Conservation (phyloP, 2,329 filamentous ascomycete genomes). For the Capronia americana region DNA sequence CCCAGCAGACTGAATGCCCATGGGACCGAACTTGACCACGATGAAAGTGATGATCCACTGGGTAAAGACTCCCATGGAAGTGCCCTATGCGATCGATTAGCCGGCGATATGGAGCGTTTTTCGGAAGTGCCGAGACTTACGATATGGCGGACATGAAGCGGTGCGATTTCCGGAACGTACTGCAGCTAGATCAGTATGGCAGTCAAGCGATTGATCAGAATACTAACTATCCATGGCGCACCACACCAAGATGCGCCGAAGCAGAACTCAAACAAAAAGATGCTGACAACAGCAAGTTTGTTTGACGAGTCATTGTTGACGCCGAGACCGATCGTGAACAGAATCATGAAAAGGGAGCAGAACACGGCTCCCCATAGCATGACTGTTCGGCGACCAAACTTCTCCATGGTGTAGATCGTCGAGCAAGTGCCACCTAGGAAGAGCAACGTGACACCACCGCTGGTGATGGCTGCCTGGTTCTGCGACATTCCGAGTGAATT, state of each 20-base stretch:
- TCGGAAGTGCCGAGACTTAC: conserved; percentile 39
- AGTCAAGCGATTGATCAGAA: too few species aligned
- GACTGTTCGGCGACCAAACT: conserved; percentile 25
- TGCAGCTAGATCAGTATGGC: not conserved
- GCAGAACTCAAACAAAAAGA: conserved; percentile 31
- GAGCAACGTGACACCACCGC: conserved; percentile 29
- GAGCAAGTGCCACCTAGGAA: conserved; percentile 32
- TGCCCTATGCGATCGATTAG: conserved; percentile 48
- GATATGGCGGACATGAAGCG: conserved; percentile 58
- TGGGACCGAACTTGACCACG: conserved; percentile 34
- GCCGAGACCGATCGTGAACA: conserved; percentile 32
- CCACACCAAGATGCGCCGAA: conserved; percentile 32
- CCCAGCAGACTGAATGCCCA: conserved; percentile 44
- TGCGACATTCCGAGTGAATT: conserved; percentile 37
- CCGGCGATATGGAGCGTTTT: not conserved
- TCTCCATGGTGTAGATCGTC: conserved; percentile 33
- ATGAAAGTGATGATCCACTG: conserved; percentile 50
- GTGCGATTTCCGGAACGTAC: conserved; percentile 59
- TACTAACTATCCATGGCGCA: conserved; percentile 25
- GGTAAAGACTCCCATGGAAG: conserved; percentile 56
- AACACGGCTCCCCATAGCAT: conserved; percentile 32
- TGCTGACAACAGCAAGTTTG: conserved; percentile 28
- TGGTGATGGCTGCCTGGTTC: conserved; percentile 32
- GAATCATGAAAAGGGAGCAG: conserved; percentile 29
- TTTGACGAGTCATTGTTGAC: conserved; percentile 28